Conservation (phyloP, 1,284 basidiomycete genomes). For the Meira nashicola region DNA sequence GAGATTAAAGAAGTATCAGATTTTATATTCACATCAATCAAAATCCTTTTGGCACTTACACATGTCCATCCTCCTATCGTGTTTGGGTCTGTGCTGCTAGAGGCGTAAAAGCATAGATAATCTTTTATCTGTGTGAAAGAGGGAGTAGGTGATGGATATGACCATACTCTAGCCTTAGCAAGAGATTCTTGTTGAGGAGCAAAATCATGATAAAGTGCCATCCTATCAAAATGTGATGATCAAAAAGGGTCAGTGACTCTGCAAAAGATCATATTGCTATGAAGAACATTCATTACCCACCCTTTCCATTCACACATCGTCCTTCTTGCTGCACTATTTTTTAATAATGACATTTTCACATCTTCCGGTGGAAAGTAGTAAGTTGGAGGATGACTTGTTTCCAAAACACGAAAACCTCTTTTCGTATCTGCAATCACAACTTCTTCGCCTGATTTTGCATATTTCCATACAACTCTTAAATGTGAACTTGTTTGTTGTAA, state of each 20-base stretch:
- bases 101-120: conserved; percentile 48
- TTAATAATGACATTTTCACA: conserved; percentile 29
- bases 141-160: conserved; percentile 40
- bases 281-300: neutral
- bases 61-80: conserved; percentile 38
- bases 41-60: conserved; percentile 16
- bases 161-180: conserved; percentile 40
- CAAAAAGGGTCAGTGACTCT: neutral
- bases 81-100: conserved; percentile 29
- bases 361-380: conserved; percentile 42
- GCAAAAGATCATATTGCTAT: too few species aligned
- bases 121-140: conserved; percentile 38
- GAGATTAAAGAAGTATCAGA: neutral
- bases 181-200: conserved; percentile 19
- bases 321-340: conserved; percentile 30
- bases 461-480: conserved; percentile 38
- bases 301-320: conserved; percentile 52
- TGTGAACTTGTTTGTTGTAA: conserved; percentile 34
- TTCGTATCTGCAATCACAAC: conserved; percentile 42
- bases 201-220: conserved; percentile 42
- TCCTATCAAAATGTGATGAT: conserved; percentile 1
- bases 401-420: conserved; percentile 44
- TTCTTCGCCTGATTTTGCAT: conserved; percentile 24
- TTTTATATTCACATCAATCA: neutral
- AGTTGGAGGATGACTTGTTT: conserved; percentile 48